phyloP scores from a whole-genome alignment of 2,329 filamentous ascomycete genomes.

The Corniculantispora saksenae region DNA sequence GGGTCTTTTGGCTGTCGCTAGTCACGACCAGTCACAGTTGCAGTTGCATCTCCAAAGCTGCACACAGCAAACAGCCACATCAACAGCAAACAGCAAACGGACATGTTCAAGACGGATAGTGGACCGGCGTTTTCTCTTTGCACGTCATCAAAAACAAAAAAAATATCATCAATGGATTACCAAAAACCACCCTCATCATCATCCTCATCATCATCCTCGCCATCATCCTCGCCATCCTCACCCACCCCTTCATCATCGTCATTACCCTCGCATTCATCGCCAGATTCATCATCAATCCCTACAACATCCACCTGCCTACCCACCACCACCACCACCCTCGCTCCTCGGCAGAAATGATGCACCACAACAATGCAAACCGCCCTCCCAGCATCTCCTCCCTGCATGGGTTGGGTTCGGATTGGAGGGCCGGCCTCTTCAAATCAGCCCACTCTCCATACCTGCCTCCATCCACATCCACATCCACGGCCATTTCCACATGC shows the following conservation, averaged over 20 bases:
- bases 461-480: background rate
- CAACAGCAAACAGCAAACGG: background rate
- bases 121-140: no score
- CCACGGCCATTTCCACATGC: slow-evolving; percentile 1
- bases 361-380: background rate
- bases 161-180: background rate
- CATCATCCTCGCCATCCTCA: background rate
- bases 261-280: background rate
- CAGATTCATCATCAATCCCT: background rate
- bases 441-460: slow-evolving; percentile 20
- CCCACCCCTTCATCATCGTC: background rate
- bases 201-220: background rate
- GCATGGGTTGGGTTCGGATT: slow-evolving; percentile 11
- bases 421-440: slow-evolving; percentile 9
- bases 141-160: background rate
- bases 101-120: no score
- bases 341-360: slow-evolving; percentile 15
- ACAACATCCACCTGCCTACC: background rate
- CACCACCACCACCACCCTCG: slow-evolving; percentile 1
- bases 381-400: background rate
- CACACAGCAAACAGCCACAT: background rate
- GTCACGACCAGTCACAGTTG: no score
- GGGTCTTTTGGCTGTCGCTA: no score
- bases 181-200: background rate
- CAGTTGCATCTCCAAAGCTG: background rate